phyloP scores from a whole-genome alignment of 225 moss, liverwort and hornwort species.

The Takakia lepidozioides region DNA sequence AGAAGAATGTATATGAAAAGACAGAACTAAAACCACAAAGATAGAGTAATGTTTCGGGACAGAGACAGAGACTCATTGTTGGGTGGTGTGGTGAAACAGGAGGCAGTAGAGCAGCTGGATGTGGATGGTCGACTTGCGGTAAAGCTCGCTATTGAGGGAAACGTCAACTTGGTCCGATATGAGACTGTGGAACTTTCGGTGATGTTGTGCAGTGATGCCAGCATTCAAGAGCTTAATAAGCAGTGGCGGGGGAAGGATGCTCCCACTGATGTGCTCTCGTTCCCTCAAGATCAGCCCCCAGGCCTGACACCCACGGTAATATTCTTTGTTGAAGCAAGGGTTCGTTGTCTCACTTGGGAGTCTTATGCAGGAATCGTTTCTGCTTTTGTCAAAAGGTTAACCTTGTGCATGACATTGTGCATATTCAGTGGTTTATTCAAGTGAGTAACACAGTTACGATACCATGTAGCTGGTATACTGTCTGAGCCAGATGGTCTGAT shows the following conservation, averaged over 20 bases:
- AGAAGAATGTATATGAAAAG: too few species aligned
- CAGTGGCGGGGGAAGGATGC: slow-evolving; percentile 71
- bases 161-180: slow-evolving; percentile 39
- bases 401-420: too few species aligned
- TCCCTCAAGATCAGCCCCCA: slow-evolving; percentile 71
- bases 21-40: too few species aligned
- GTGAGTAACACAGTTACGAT: too few species aligned
- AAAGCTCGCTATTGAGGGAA: slow-evolving; percentile 45
- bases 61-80: background rate
- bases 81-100: slow-evolving; percentile 6
- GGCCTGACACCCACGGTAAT: slow-evolving; percentile 50
- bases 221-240: slow-evolving; percentile 63
- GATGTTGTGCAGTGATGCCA: slow-evolving; percentile 63
- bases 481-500: too few species aligned
- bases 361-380: too few species aligned
- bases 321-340: too few species aligned
- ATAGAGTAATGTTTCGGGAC: background rate
- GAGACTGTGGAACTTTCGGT: slow-evolving; percentile 82
- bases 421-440: too few species aligned
- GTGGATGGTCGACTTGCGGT: slow-evolving; percentile 67
- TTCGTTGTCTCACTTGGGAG: too few species aligned
- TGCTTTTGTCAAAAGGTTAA: too few species aligned
- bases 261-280: slow-evolving; percentile 82
- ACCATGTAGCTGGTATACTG: too few species aligned
- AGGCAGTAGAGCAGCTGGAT: slow-evolving; percentile 66